Conservation (phyloP, 352 stramenopile genomes). For the Phytophthora chlamydospora region DNA sequence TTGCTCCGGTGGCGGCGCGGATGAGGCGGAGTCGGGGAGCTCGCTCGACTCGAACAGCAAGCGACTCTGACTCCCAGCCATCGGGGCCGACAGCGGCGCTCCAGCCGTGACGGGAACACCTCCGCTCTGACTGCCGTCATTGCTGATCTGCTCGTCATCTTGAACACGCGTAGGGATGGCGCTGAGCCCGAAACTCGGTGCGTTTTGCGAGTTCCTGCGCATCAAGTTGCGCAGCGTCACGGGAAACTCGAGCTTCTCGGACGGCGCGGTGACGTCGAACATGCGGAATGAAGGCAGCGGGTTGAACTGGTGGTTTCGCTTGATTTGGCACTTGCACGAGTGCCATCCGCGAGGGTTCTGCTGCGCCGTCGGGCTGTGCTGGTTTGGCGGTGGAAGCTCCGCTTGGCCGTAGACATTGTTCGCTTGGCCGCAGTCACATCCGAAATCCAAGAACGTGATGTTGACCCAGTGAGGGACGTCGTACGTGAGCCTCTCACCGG, state of each 20-base stretch:
- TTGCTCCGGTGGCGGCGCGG: constrained; percentile 29
- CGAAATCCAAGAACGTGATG: constrained; percentile 88
- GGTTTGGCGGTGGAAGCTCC: not conserved
- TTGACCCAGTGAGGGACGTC: constrained; percentile 96
- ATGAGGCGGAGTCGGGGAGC: constrained; percentile 27
- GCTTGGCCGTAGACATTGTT: constrained; percentile 5
- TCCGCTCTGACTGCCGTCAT: constrained; percentile 6
- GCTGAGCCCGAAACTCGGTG: constrained; percentile 5
- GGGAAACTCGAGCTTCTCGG: constrained; percentile 56
- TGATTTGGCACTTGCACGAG: constrained; percentile 56
- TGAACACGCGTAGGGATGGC: not conserved
- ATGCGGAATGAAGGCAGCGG: constrained; percentile 75
- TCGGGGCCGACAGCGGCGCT: constrained; percentile 6
- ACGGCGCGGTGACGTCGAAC: constrained; percentile 69
- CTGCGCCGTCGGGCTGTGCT: constrained; percentile 10
- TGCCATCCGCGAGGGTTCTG: constrained; percentile 25
- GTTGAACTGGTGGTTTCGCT: constrained; percentile 51
- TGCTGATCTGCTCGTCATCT: constrained; percentile 9
- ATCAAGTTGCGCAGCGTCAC: constrained; percentile 63
- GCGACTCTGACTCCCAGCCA: constrained; percentile 14
- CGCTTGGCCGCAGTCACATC: constrained; percentile 51
- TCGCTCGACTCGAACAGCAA: constrained; percentile 30
- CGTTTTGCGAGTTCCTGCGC: constrained; percentile 8
- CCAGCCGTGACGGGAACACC: constrained; percentile 4
- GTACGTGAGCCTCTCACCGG: constrained; percentile 50